Base-by-base conservation (phyloP, 2,329 filamentous ascomycete genomes). In the Stenocarpella maydis region DNA sequence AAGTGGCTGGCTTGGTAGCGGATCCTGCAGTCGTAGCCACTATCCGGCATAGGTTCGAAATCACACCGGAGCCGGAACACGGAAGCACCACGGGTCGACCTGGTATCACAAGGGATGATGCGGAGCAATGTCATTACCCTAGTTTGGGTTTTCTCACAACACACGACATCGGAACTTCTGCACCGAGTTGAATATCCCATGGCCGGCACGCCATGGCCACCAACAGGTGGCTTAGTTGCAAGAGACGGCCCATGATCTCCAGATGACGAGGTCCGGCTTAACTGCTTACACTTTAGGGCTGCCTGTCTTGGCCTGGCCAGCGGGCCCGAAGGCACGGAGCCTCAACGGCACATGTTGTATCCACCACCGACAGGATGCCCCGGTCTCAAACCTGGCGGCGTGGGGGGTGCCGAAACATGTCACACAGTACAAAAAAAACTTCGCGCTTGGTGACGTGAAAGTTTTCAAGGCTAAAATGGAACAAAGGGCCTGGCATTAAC, bases 361-460 rank as follows among this genome's bases (percentile, higher is more conserved):
- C 39, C n/a, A 17, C 39, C n/a, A 17, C 37, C 24, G 43, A n/a
- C 58, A 49, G 58, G 58, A 63, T 49, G n/a, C 43, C 58, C 55
- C 58, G 12, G 41, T 34, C 17, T 49, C n/a, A 9, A 63, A 15
- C n/a, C 28, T 63, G 41, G 58, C 34, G 28, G 7, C 43, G 58
- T 63, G 58, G 58, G 43, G 43, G 58, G 7, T 49, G 58, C 58
- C 58, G 58, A 49, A 63, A 49, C 58, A 37, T 49, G 58, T 63
- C 37, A 63, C 58, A 63, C 58, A 47, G 58, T 63, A 63, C 43
- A 63, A 49, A 63, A 63, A 37, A 63, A 63, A 37, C 41, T 12
- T 34, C 43, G 43, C 58, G 43, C 58, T 37, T 63, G 49, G 58
- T 63, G 58, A 41, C 43, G 58, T 26, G 41, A 24, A 34, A 63